phyloP scores from a whole-genome alignment of 306 rosid species.

The Trifolium subterraneum region DNA sequence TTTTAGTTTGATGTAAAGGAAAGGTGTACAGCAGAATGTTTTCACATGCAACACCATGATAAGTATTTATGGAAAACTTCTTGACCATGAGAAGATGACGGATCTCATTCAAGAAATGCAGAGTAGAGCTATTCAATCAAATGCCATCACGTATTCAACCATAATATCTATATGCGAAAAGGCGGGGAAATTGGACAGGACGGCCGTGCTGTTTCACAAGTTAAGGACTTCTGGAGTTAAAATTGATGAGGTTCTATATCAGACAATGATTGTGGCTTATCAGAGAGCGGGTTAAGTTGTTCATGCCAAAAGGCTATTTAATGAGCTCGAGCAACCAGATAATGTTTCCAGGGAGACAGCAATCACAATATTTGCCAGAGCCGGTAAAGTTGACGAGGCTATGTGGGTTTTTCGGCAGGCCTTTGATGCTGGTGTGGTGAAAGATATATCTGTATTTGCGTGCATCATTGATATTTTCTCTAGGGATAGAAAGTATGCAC shows the following conservation, averaged over 20 bases:
- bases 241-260: constrained; percentile 88
- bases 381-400: constrained; percentile 93
- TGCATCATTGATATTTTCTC: constrained; percentile 83
- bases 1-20: too few species aligned
- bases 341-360: constrained; percentile 85
- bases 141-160: constrained; percentile 90
- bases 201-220: constrained; percentile 87
- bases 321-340: constrained; percentile 75
- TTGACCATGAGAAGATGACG: constrained; percentile 87
- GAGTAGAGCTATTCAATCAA: constrained; percentile 76
- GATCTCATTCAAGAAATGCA: constrained; percentile 94
- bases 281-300: constrained; percentile 88
- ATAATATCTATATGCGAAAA: constrained; percentile 91
- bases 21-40: too few species aligned
- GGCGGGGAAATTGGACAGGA: constrained; percentile 89
- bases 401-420: constrained; percentile 96
- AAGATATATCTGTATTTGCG: constrained; percentile 75
- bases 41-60: too few species aligned
- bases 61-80: constrained; percentile 81
- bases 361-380: constrained; percentile 73
- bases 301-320: constrained; percentile 90
- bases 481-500: constrained; percentile 66
- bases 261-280: constrained; percentile 92
- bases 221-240: constrained; percentile 82
- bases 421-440: constrained; percentile 72